phyloP scores from a whole-genome alignment of 805 yeast genomes.

The Suhomyces prunicola region DNA sequence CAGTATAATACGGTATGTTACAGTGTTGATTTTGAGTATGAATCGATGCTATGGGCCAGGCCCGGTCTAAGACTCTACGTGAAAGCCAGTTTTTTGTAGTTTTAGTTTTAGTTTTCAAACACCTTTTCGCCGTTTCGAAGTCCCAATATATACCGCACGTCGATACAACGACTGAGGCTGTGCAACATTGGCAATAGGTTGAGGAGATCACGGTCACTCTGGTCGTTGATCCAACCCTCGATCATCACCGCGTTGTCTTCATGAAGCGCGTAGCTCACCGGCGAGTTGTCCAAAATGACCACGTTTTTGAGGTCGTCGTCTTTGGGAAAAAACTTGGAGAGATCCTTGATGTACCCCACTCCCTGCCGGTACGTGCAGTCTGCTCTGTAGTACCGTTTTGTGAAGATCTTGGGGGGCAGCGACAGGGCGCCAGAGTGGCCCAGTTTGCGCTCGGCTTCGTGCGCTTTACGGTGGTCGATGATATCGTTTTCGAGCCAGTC shows the following conservation, averaged over 20 bases:
- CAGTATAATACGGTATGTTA: neutral
- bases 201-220: constrained; percentile 80
- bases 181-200: constrained; percentile 76
- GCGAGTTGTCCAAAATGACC: constrained; percentile 88
- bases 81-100: neutral
- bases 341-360: constrained; percentile 70
- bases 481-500: constrained; percentile 79
- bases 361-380: constrained; percentile 77
- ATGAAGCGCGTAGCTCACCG: constrained; percentile 80
- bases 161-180: constrained; percentile 75
- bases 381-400: constrained; percentile 67
- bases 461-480: constrained; percentile 15
- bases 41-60: neutral
- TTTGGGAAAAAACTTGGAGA: constrained; percentile 45
- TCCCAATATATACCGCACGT: constrained; percentile 75
- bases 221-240: constrained; percentile 98
- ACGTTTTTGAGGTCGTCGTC: constrained; percentile 70
- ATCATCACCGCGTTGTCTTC: constrained; percentile 87
- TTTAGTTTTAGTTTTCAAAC: constrained; percentile 36
- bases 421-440: neutral
- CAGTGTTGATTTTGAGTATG: neutral
- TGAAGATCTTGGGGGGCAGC: constrained; percentile 34
- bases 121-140: constrained; percentile 69
- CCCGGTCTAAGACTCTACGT: neutral
- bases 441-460: constrained; percentile 9